Conservation (phyloP, 768 basidiomycete genomes). For the Trametes punicea region DNA sequence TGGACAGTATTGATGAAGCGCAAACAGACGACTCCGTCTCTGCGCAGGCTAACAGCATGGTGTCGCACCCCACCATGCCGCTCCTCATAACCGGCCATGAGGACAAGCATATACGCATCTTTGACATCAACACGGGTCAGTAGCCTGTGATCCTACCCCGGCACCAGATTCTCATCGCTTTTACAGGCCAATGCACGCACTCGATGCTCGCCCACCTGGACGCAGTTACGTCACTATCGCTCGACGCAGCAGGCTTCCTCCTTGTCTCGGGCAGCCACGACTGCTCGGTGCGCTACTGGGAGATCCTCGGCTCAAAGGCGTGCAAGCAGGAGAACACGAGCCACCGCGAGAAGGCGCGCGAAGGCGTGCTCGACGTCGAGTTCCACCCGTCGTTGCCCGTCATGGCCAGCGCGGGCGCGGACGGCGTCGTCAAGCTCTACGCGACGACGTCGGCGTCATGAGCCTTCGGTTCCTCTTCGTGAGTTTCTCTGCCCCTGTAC, state of each 20-base stretch:
- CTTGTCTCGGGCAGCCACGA: slow-evolving; percentile 92
- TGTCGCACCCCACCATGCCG: slow-evolving; percentile 88
- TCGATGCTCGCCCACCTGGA: slow-evolving; percentile 90
- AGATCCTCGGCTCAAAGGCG: slow-evolving; percentile 71
- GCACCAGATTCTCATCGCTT: background rate
- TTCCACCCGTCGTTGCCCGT: slow-evolving; percentile 81
- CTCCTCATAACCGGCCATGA: slow-evolving; percentile 89
- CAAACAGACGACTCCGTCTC: slow-evolving; percentile 59
- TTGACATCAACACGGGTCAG: slow-evolving; percentile 79
- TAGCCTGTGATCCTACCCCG: background rate
- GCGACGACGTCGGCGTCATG: slow-evolving; percentile 69
- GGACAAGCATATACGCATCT: slow-evolving; percentile 90
- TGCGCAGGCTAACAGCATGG: slow-evolving; percentile 82
- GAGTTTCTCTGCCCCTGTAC: background rate
- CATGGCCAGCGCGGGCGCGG: slow-evolving; percentile 93
- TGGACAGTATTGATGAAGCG: background rate
- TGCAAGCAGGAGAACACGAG: slow-evolving; percentile 88
- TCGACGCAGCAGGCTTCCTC: slow-evolving; percentile 83
- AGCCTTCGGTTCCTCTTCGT: slow-evolving; percentile 22
- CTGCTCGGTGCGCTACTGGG: slow-evolving; percentile 94
- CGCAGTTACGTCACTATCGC: slow-evolving; percentile 85
- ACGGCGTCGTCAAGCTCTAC: slow-evolving; percentile 90
- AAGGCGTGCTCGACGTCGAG: slow-evolving; percentile 87
- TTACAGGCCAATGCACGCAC: slow-evolving; percentile 77
- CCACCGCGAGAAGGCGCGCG: slow-evolving; percentile 85